These are phyloP conservation scores for Abrus precatorius DNA, from an alignment of 306 rosid species.

Conservation along the genomic window DNA sequence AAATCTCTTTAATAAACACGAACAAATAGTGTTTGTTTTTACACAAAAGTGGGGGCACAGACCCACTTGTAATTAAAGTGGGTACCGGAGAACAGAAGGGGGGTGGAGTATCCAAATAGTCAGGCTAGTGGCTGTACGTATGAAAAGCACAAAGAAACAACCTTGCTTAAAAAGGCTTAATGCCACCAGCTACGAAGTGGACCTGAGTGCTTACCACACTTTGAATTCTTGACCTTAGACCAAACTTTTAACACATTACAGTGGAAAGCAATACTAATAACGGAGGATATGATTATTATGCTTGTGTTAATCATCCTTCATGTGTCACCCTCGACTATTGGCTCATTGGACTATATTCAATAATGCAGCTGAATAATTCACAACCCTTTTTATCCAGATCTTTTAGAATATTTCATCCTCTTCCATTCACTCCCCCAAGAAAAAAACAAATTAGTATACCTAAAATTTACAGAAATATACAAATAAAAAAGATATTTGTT, in stretches of 20 bases:
- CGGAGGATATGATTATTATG: conserved; percentile 25
- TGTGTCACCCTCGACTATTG: conserved; percentile 48
- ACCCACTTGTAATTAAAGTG: conserved; percentile 47
- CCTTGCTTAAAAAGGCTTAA: conserved; percentile 15
- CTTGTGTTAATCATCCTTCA: conserved; percentile 51
- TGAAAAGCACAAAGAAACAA: conserved; percentile 61
- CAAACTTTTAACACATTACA: conserved; percentile 8
- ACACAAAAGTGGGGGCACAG: conserved; percentile 17
- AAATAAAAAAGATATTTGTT: conserved; percentile 1
- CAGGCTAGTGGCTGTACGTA: conserved; percentile 49
- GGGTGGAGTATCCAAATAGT: conserved; percentile 47
- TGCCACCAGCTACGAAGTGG: conserved; percentile 49
- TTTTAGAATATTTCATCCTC: conserved; percentile 32
- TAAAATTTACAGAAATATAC: neutral
- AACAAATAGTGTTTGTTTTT: neutral
- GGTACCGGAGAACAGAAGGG: conserved; percentile 48
- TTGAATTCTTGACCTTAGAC: conserved; percentile 44
- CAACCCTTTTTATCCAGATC: conserved; percentile 52
- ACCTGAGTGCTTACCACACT: conserved; percentile 50
- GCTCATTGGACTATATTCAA: conserved; percentile 49
- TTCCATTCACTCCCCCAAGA: conserved; percentile 17
- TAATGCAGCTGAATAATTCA: conserved; percentile 57
- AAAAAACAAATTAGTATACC: neutral
- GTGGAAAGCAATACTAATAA: conserved; percentile 34
- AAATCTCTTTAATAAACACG: neutral